phyloP scores from a whole-genome alignment of 345 rosid genomes.

The Luvunga scandens region DNA sequence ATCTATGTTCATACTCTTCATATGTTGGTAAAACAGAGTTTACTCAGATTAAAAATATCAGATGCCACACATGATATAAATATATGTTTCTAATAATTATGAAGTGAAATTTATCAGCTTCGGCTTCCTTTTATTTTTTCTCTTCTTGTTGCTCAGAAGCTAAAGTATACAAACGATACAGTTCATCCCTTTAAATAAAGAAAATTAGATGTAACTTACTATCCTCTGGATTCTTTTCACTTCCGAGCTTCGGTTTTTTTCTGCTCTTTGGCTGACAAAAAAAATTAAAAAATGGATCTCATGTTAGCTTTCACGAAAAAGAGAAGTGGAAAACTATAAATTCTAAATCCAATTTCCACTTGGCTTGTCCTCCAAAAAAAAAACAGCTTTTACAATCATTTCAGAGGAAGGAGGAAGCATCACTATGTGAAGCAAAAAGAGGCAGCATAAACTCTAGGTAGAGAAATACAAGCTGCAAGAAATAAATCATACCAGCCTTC shows the following conservation, averaged over 20 bases:
- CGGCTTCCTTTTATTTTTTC: conserved; percentile 5
- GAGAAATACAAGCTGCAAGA: neutral
- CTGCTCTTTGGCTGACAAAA: conserved; percentile 39
- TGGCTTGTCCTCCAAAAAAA: neutral
- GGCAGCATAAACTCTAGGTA: neutral
- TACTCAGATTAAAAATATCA: neutral
- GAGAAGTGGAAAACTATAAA: neutral
- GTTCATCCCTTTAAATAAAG: neutral
- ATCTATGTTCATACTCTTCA: neutral
- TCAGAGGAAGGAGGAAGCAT: neutral
- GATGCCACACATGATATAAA: neutral
- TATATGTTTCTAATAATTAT: neutral
- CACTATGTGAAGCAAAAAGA: neutral
- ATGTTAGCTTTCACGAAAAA: neutral
- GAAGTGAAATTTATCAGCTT: conserved; percentile 1
- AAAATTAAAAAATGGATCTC: conserved; percentile 9
- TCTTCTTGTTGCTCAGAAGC: neutral
- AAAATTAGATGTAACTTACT: neutral
- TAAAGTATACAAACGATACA: neutral
- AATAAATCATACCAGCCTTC: conserved; percentile 46
- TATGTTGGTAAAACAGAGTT: conserved; percentile 4
- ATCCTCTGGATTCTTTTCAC: conserved; percentile 19
- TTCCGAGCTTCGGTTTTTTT: conserved; percentile 53
- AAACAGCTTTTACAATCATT: too few relatives aligned
- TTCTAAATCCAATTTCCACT: neutral